A percentile compares a stretch with the other conserved stretches of the same genome.
Conservation (phyloP, 352 stramenopile species). For the Globisporangium carolinianum region DNA sequence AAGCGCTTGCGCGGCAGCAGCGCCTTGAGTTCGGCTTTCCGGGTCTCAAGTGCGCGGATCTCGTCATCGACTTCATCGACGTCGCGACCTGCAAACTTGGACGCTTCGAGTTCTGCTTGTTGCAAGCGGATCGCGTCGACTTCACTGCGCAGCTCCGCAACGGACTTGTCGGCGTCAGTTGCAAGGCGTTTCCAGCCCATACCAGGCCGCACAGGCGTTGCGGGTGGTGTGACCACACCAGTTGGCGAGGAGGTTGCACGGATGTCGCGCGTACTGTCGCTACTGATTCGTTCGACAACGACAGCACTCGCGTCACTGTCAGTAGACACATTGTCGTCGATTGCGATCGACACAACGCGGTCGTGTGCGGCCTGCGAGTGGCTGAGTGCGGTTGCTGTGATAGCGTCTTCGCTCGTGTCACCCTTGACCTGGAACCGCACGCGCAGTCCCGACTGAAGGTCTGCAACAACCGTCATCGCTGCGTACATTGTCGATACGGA, state of each 20-base stretch:
- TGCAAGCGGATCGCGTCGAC: slow-evolving; percentile 52
- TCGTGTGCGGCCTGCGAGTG: slow-evolving; percentile 33
- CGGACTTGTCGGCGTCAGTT: slow-evolving; percentile 16
- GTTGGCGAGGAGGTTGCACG: too few species aligned
- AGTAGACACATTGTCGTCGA: slow-evolving; percentile 45
- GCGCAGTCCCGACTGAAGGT: slow-evolving; percentile 45
- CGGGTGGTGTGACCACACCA: slow-evolving; percentile 6
- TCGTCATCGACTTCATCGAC: slow-evolving; percentile 78
- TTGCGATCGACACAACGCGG: slow-evolving; percentile 49
- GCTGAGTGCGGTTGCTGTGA: slow-evolving; percentile 47
- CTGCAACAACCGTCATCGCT: slow-evolving; percentile 55
- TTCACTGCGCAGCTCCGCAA: slow-evolving; percentile 34
- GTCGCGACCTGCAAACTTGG: slow-evolving; percentile 70
- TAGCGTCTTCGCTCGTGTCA: slow-evolving; percentile 51
- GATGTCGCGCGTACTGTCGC: background rate
- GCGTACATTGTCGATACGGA: background rate
- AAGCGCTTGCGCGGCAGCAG: slow-evolving; percentile 72
- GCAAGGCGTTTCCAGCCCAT: slow-evolving; percentile 42
- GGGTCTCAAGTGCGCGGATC: slow-evolving; percentile 55
- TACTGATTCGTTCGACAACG: slow-evolving; percentile 14
- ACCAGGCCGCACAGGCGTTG: slow-evolving; percentile 37
- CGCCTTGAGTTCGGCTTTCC: slow-evolving; percentile 61
- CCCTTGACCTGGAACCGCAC: slow-evolving; percentile 54
- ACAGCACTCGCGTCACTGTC: slow-evolving; percentile 2
- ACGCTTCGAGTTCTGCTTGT: slow-evolving; percentile 53